A percentile compares a stretch with the other conserved stretches of the same genome.
phyloP scores from a whole-genome alignment of 2,329 filamentous ascomycete species.

The Boeremia exigua region DNA sequence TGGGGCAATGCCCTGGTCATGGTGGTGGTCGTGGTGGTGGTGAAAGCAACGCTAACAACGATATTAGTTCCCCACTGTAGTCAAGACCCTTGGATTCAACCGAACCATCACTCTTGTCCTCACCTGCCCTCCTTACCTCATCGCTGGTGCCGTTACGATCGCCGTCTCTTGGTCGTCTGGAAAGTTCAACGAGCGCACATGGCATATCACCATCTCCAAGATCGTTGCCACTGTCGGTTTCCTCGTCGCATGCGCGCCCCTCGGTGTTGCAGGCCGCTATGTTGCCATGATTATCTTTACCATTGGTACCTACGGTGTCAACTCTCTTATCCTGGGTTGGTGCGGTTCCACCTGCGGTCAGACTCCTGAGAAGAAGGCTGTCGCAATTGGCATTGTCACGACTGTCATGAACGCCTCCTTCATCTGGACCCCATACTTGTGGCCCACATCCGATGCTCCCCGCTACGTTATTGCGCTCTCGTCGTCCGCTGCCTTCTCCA shows the following conservation, averaged over 20 bases:
- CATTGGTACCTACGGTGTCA: constrained; percentile 46
- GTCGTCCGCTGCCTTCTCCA: constrained; percentile 41
- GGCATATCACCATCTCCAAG: constrained; percentile 69
- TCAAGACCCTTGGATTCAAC: constrained; percentile 65
- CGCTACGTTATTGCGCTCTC: constrained; percentile 41
- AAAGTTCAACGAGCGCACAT: constrained; percentile 72
- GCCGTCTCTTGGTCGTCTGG: constrained; percentile 74
- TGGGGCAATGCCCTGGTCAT: too few relatives aligned
- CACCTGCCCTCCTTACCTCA: constrained; percentile 52
- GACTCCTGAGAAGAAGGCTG: constrained; percentile 55
- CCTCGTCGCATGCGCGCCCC: constrained; percentile 67
- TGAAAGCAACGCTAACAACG: neutral
- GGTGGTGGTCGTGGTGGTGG: too few relatives aligned
- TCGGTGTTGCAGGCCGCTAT: constrained; percentile 67
- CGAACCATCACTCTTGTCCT: constrained; percentile 59
- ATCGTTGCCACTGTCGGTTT: constrained; percentile 68
- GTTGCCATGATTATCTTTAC: constrained; percentile 66
- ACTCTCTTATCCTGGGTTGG: constrained; percentile 55
- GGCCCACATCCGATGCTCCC: constrained; percentile 40
- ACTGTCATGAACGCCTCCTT: constrained; percentile 52
- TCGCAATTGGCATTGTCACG: constrained; percentile 53
- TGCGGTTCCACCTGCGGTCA: constrained; percentile 52
- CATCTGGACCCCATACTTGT: constrained; percentile 50
- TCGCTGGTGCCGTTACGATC: constrained; percentile 66
- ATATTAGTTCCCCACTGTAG: constrained; percentile 62